Evolutionary conservation across 768 basidiomycete genomes (phyloP), one percentile per base, ranked within the genome.

Genomic region (Lyophyllum atratum): DNA sequence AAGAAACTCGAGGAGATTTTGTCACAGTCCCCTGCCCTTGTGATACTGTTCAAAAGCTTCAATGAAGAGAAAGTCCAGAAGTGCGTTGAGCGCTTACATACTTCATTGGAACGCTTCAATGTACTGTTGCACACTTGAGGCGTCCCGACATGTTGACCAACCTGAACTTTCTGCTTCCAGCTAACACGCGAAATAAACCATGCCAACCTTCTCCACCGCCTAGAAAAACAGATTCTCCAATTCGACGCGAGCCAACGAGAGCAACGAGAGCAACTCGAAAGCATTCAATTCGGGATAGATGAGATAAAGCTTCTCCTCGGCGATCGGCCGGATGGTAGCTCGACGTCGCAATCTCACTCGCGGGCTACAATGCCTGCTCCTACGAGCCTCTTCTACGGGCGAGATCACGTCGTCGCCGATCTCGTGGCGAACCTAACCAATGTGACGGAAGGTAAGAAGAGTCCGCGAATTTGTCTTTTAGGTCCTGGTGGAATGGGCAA

Each of bases 401-500:
- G 66, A n/a, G 62, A 62, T 26, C 22, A 39, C 4, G 11, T 65
- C n/a, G 60, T 65, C 11, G 42, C 40, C 22, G 62, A 62, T 15
- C 48, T 65, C 12, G 58, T 54, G 21, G 21, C 26, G 15, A 43
- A 60, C 31, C 21, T 66, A 31, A 51, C 39, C 14, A 29, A 12
- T 8, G n/a, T n/a, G n/a, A n/a, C n/a, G n/a, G n/a, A n/a, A n/a
- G n/a, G n/a, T n/a, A n/a, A n/a, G n/a, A n/a, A n/a, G n/a, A n/a
- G n/a, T n/a, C n/a, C n/a, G n/a, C n/a, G n/a, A n/a, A n/a, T n/a
- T 11, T 14, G 39, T 17, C 19, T 71, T 17, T 62, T 66, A 12
- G 70, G 68, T 9, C 61, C 66, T 6, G 76, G 74, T 0, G 76
- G 76, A 11, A 74, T 76, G 60, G 76, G 76, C 15, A 77, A 77